These are phyloP conservation scores for Cupressus sempervirens DNA, from an alignment of 75 land plant genomes.

Conservation along the genomic window DNA sequence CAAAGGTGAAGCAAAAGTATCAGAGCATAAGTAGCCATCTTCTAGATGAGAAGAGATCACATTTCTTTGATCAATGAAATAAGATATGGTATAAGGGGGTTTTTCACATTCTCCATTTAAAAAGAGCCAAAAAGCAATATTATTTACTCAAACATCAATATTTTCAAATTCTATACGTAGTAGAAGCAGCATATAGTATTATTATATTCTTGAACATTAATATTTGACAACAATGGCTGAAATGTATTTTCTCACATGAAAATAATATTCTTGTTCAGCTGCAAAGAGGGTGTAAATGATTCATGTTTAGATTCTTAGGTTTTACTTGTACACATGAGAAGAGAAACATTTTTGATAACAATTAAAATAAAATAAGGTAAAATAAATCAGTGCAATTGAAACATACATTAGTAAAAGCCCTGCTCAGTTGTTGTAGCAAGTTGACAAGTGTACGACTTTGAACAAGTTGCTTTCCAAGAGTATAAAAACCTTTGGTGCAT, in stretches of 20 bases:
- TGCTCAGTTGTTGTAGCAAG: constrained; percentile 71
- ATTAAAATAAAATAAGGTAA: not conserved
- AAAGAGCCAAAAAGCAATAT: not conserved
- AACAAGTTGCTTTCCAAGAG: constrained; percentile 60
- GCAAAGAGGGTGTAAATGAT: not conserved
- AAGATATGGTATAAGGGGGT: not conserved
- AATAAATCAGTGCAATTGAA: not conserved
- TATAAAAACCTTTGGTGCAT: constrained; percentile 67
- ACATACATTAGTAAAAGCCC: constrained; percentile 71
- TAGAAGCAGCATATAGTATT: too few relatives aligned
- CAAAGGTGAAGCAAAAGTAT: not conserved
- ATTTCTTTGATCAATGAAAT: not conserved
- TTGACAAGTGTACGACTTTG: constrained; percentile 57
- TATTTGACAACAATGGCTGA: not conserved
- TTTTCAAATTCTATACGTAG: too few relatives aligned
- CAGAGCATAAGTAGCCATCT: not conserved
- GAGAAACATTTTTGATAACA: not conserved
- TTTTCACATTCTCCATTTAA: not conserved
- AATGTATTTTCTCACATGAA: not conserved
- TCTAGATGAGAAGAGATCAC: not conserved
- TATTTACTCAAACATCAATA: not conserved
- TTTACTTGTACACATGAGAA: not conserved
- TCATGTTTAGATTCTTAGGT: not conserved
- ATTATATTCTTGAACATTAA: too few relatives aligned
- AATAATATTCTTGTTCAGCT: not conserved